Evolutionary conservation across 2,329 filamentous ascomycete genomes (phyloP).

Genomic region (Pestalotiopsis sp.): DNA sequence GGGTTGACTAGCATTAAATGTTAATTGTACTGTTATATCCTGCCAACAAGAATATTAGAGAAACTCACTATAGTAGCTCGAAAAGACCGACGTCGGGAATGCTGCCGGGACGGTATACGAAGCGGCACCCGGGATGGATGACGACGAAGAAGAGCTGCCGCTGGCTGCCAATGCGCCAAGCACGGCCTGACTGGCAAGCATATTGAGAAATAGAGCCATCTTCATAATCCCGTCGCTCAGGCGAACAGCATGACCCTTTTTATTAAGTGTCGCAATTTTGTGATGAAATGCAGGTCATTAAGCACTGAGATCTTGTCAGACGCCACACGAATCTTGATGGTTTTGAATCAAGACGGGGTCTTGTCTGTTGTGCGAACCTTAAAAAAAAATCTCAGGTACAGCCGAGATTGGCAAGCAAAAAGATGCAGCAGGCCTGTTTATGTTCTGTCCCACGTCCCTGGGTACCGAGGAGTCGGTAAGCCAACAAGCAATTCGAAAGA

Average conservation of each 20-base stretch:
- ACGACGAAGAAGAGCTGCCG: background rate
- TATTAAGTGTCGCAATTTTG: background rate
- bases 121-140: constrained; percentile 32
- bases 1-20: constrained; percentile 24
- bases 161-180: constrained; percentile 8
- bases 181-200: constrained; percentile 1
- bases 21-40: background rate
- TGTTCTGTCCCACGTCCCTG: background rate
- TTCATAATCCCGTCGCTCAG: background rate
- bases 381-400: background rate
- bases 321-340: background rate
- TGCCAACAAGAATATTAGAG: background rate
- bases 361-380: background rate
- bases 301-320: background rate
- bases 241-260: background rate
- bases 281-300: background rate
- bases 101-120: constrained; percentile 45
- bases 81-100: constrained; percentile 53
- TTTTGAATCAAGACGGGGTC: background rate
- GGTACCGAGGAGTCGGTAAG: background rate
- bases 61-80: constrained; percentile 50
- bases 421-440: background rate
- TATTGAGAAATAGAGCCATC: background rate
- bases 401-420: background rate
- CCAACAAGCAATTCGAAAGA: background rate